Percentiles rank a stretch among this genome's conserved stretches.
phyloP scores from a whole-genome alignment of 345 rosid species.

The Pugionium cornutum region DNA sequence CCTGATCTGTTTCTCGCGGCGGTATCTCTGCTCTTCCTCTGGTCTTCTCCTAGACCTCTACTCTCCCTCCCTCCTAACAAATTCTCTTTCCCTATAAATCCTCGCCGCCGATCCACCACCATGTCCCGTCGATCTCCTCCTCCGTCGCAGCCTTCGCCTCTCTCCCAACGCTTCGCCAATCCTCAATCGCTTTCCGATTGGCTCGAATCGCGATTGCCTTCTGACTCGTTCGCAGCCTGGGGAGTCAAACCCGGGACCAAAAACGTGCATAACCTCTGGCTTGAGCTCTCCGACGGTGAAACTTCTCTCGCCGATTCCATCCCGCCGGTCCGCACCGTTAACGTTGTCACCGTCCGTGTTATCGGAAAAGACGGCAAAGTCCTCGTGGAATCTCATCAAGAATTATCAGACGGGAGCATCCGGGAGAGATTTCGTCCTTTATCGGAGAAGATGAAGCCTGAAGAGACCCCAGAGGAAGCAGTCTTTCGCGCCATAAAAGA shows the following conservation, averaged over 20 bases:
- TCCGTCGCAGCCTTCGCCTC: constrained; percentile 10
- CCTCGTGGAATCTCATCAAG: constrained; percentile 76
- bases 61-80: constrained; percentile 40
- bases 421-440: constrained; percentile 68
- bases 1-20: constrained; percentile 54
- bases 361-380: constrained; percentile 44
- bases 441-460: constrained; percentile 90
- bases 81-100: constrained; percentile 44
- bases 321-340: constrained; percentile 78
- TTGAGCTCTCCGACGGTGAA: constrained; percentile 84
- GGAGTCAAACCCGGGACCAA: constrained; percentile 93
- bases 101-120: constrained; percentile 50
- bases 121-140: constrained; percentile 48
- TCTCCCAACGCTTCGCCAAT: constrained; percentile 50
- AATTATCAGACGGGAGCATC: constrained; percentile 72
- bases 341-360: constrained; percentile 64
- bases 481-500: constrained; percentile 71
- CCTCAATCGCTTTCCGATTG: constrained; percentile 88
- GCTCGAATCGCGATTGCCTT: constrained; percentile 78
- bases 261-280: constrained; percentile 96
- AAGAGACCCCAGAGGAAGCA: constrained; percentile 64
- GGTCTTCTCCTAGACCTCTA: constrained; percentile 44
- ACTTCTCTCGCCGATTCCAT: constrained; percentile 62
- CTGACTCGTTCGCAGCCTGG: constrained; percentile 82
- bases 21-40: constrained; percentile 43